Percentiles rank a stretch among this genome's conserved stretches.
Conservation (phyloP, 768 basidiomycete species). For the Antrodiella citrinella region DNA sequence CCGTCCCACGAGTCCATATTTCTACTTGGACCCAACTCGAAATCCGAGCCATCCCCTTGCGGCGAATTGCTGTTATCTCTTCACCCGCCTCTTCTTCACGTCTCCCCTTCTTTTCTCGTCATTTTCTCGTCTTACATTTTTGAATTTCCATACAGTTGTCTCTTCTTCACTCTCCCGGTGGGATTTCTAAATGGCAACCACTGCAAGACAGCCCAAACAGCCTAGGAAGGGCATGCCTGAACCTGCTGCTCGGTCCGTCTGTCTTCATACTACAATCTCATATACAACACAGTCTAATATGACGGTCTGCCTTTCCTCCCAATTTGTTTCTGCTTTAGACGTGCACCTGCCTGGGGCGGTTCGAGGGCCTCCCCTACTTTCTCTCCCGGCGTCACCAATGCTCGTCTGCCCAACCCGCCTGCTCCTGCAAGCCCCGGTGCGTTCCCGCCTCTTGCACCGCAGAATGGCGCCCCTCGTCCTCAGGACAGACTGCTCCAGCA, state of each 20-base stretch:
- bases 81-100: slow-evolving; percentile 25
- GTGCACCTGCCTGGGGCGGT: slow-evolving; percentile 55
- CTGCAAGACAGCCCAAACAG: slow-evolving; percentile 57
- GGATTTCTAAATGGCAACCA: slow-evolving; percentile 46
- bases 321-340: slow-evolving; percentile 18
- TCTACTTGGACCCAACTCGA: neutral
- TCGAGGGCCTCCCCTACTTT: slow-evolving; percentile 66
- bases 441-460: slow-evolving; percentile 21
- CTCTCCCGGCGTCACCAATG: slow-evolving; percentile 37
- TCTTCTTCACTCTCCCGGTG: slow-evolving; percentile 11
- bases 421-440: slow-evolving; percentile 19
- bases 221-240: slow-evolving; percentile 57
- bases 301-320: slow-evolving; percentile 11
- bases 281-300: slow-evolving; percentile 9
- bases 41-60: slow-evolving; percentile 1
- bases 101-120: slow-evolving; percentile 15
- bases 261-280: neutral
- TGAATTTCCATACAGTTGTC: slow-evolving; percentile 14
- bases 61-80: slow-evolving; percentile 12
- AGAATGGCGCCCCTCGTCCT: slow-evolving; percentile 39
- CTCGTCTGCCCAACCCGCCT: slow-evolving; percentile 36
- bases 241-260: slow-evolving; percentile 32
- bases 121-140: slow-evolving; percentile 24
- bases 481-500: slow-evolving; percentile 58
- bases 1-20: neutral